Percentiles rank a stretch among this genome's conserved stretches.
Conservation (phyloP, 805 yeast genomes). For the Saturnispora zaruensis region DNA sequence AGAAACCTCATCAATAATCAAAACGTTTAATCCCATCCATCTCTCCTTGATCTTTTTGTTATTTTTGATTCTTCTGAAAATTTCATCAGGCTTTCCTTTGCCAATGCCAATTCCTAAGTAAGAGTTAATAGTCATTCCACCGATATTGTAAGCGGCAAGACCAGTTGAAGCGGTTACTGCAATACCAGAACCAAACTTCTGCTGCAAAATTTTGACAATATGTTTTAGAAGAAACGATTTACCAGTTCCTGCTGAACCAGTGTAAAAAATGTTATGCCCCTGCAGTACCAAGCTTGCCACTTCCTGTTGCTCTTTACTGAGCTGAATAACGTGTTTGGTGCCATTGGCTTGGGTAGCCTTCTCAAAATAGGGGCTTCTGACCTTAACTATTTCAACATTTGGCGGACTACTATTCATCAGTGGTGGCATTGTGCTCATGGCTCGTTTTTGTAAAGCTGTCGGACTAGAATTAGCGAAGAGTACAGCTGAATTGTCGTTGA, state of each 20-base stretch:
- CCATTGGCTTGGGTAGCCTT: conserved; percentile 5
- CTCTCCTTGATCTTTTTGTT: conserved; percentile 40
- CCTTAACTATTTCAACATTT: neutral
- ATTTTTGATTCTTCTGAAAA: conserved; percentile 46
- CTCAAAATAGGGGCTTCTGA: conserved; percentile 2
- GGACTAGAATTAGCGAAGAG: neutral
- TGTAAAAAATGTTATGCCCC: conserved; percentile 73
- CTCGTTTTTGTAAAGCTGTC: neutral
- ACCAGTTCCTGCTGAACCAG: conserved; percentile 99
- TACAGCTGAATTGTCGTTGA: neutral
- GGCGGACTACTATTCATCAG: conserved; percentile 5
- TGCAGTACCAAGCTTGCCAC: conserved; percentile 53
- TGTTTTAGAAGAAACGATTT: conserved; percentile 76
- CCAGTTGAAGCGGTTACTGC: conserved; percentile 85
- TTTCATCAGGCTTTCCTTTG: conserved; percentile 36
- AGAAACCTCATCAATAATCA: conserved; percentile 70
- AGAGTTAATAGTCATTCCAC: conserved; percentile 70
- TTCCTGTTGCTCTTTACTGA: conserved; percentile 55
- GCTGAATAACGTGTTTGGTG: conserved; percentile 12
- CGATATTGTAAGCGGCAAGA: conserved; percentile 72
- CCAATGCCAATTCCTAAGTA: conserved; percentile 76
- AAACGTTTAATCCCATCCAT: conserved; percentile 51
- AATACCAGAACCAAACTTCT: conserved; percentile 42
- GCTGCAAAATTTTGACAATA: conserved; percentile 45
- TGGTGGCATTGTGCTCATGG: neutral